phyloP scores from a whole-genome alignment of 495 filamentous ascomycete species.

The Xylaria curta region DNA sequence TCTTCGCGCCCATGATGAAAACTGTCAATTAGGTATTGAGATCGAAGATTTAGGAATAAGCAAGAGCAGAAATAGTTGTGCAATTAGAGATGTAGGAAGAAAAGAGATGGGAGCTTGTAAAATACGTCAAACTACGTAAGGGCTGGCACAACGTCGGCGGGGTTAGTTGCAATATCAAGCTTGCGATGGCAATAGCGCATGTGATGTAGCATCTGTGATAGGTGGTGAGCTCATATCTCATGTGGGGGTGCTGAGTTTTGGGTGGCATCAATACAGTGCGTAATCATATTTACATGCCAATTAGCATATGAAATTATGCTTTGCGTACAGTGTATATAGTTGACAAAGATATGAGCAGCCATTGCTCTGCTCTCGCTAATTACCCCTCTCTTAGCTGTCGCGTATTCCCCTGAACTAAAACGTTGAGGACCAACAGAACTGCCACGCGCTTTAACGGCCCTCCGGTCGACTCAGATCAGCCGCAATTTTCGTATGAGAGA shows the following conservation, averaged over 20 bases:
- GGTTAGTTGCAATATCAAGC: conserved; percentile 22
- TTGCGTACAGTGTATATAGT: background rate
- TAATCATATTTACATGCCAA: background rate
- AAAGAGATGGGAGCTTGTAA: conserved; percentile 19
- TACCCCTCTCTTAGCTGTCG: conserved; percentile 3
- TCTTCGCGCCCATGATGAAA: conserved; percentile 71
- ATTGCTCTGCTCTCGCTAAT: background rate
- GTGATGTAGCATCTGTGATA: background rate
- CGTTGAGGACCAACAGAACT: conserved; percentile 14
- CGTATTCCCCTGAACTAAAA: conserved; percentile 13
- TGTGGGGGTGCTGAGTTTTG: conserved; percentile 1
- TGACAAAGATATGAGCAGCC: background rate
- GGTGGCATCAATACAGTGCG: background rate
- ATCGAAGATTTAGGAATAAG: conserved; percentile 4
- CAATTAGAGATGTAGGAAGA: background rate
- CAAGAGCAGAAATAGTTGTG: background rate
- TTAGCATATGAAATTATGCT: no score
- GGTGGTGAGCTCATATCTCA: conserved; percentile 16
- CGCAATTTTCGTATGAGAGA: background rate
- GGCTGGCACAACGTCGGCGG: conserved; percentile 13
- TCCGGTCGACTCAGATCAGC: background rate
- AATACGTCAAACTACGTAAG: conserved; percentile 27
- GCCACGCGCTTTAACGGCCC: conserved; percentile 9
- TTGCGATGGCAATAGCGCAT: background rate
- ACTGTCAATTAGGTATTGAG: background rate